phyloP scores from a whole-genome alignment of 371 early-diverging fungal genomes.

The Lichtheimia ornata region DNA sequence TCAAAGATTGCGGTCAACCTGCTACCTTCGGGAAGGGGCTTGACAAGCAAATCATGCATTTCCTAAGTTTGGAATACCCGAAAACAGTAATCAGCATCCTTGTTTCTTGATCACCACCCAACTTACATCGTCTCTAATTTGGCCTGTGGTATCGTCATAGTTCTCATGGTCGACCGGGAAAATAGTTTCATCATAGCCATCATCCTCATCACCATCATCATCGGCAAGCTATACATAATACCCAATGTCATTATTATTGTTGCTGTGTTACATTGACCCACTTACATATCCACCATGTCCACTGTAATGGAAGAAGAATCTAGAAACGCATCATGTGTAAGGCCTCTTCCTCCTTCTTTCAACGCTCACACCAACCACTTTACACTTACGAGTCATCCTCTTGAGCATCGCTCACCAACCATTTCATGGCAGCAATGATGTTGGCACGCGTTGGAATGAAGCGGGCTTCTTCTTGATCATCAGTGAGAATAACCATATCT shows the following conservation, averaged over 20 bases:
- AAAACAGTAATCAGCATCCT: too few relatives aligned
- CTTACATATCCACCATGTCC: constrained; percentile 83
- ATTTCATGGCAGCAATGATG: constrained; percentile 63
- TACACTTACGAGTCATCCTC: constrained; percentile 78
- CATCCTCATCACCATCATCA: constrained; percentile 81
- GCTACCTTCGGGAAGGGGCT: constrained; percentile 82
- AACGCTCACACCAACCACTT: not conserved
- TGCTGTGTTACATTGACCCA: not conserved
- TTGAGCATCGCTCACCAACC: constrained; percentile 83
- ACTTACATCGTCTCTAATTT: constrained; percentile 83
- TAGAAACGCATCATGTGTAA: constrained; percentile 10
- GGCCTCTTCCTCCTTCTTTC: not conserved
- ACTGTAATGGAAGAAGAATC: constrained; percentile 88
- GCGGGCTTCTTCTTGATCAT: constrained; percentile 72
- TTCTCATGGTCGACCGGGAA: constrained; percentile 82
- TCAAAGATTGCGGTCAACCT: constrained; percentile 87
- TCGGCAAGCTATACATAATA: constrained; percentile 41
- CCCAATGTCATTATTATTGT: not conserved
- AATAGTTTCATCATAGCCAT: constrained; percentile 65
- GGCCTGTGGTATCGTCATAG: constrained; percentile 60
- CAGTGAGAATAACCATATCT: constrained; percentile 87
- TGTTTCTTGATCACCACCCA: not conserved
- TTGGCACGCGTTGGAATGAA: constrained; percentile 83
- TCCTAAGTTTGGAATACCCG: constrained; percentile 17
- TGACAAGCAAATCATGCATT: constrained; percentile 82